Conservation (phyloP, 148 eudicot species). For the Arctostaphylos glauca region DNA sequence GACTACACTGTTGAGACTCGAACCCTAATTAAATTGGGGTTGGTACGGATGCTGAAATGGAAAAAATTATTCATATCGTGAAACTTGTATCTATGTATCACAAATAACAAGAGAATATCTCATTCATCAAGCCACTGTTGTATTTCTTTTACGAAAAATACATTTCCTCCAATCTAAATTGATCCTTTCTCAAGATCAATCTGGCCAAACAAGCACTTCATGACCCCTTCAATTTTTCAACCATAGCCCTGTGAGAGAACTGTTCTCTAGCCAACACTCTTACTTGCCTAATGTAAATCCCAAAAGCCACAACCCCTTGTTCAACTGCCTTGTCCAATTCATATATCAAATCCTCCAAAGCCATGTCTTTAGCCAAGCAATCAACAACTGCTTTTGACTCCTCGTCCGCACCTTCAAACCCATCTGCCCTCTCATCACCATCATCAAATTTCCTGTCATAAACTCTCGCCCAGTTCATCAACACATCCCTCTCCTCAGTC, state of each 20-base stretch:
- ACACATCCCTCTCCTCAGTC: slow-evolving; percentile 22
- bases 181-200: not conserved
- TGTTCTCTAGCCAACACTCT: slow-evolving; percentile 47
- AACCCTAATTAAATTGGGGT: not conserved
- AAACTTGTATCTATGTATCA: not conserved
- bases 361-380: slow-evolving; percentile 30
- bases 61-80: not conserved
- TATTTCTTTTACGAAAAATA: not conserved
- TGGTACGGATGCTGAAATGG: not conserved
- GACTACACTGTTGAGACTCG: not conserved
- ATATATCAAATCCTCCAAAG: slow-evolving; percentile 46
- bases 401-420: slow-evolving; percentile 32
- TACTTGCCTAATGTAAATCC: slow-evolving; percentile 37
- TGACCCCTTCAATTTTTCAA: slow-evolving; percentile 7
- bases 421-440: slow-evolving; percentile 25
- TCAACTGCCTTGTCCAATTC: slow-evolving; percentile 44
- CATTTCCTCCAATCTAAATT: not conserved
- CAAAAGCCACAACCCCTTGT: slow-evolving; percentile 35
- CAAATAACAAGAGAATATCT: no score
- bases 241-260: slow-evolving; percentile 31
- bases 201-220: slow-evolving; percentile 12
- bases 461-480: slow-evolving; percentile 34
- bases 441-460: not conserved
- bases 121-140: not conserved
- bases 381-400: slow-evolving; percentile 28